These are phyloP conservation scores for Thinopyrum elongatum DNA, from an alignment of 176 grass and related monocot genomes.

Conservation along the genomic window DNA sequence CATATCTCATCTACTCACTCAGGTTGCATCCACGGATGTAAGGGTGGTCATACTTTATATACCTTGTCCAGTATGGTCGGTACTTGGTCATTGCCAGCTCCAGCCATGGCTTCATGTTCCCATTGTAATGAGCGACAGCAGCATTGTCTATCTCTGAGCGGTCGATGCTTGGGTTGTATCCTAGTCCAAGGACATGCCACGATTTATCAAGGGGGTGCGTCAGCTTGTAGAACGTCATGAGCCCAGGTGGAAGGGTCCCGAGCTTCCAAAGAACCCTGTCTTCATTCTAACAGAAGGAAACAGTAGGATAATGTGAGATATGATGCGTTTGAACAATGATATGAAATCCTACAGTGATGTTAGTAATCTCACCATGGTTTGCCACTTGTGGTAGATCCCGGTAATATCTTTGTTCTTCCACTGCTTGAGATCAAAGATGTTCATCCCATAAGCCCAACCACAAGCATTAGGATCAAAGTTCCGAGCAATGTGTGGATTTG, in stretches of 20 bases:
- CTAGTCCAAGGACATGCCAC: slow-evolving; percentile 95
- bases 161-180: slow-evolving; percentile 96
- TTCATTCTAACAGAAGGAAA: slow-evolving; percentile 64
- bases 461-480: slow-evolving; percentile 97
- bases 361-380: slow-evolving; percentile 65
- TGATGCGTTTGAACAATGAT: neutral
- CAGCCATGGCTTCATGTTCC: slow-evolving; percentile 99
- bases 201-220: slow-evolving; percentile 98
- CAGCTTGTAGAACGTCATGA: slow-evolving; percentile 97
- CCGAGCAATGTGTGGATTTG: slow-evolving; percentile 94
- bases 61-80: slow-evolving; percentile 89
- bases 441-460: slow-evolving; percentile 99
- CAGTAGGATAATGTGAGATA: slow-evolving; percentile 19
- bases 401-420: slow-evolving; percentile 99
- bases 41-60: slow-evolving; percentile 94
- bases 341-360: neutral
- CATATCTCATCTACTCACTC: slow-evolving; percentile 56
- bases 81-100: slow-evolving; percentile 97
- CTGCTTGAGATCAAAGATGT: slow-evolving; percentile 89
- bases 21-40: slow-evolving; percentile 83
- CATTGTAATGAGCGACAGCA: slow-evolving; percentile 93
- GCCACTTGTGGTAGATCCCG: slow-evolving; percentile 99
- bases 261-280: slow-evolving; percentile 98
- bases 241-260: slow-evolving; percentile 86
- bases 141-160: slow-evolving; percentile 86